Conservation (phyloP, 2,329 filamentous ascomycete species). For the Neurospora crassa region DNA sequence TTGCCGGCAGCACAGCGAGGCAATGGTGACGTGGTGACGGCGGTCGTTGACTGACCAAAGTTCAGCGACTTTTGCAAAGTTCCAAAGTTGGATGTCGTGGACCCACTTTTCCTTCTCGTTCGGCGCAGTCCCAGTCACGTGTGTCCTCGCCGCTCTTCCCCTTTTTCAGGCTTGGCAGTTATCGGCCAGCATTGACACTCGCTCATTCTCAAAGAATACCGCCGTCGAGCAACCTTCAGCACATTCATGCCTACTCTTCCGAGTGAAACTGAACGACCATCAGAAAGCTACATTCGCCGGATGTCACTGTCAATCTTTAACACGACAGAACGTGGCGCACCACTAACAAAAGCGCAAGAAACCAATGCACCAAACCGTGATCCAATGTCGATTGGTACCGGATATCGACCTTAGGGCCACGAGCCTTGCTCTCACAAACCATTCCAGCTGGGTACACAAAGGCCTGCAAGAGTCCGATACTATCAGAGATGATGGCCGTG, state of each 20-base stretch:
- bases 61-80: neutral
- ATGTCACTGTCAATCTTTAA: neutral
- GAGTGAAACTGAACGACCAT: rapidly evolving
- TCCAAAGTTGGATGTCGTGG: neutral
- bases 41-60: neutral
- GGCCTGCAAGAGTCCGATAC: neutral
- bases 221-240: neutral
- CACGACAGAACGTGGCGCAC: neutral
- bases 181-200: neutral
- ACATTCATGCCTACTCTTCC: neutral
- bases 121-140: neutral
- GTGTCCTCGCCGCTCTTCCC: neutral
- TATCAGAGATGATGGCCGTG: neutral
- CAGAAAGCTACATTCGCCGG: neutral
- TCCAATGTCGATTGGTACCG: neutral
- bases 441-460: too few species aligned
- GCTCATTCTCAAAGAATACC: neutral
- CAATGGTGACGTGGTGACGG: neutral
- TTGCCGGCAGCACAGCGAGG: neutral
- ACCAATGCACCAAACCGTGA: neutral
- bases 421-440: neutral
- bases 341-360: neutral
- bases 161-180: neutral
- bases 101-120: neutral
- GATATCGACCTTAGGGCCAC: neutral